Conservation (phyloP, 495 filamentous ascomycete genomes). For the Mycothermus thermophilus region DNA sequence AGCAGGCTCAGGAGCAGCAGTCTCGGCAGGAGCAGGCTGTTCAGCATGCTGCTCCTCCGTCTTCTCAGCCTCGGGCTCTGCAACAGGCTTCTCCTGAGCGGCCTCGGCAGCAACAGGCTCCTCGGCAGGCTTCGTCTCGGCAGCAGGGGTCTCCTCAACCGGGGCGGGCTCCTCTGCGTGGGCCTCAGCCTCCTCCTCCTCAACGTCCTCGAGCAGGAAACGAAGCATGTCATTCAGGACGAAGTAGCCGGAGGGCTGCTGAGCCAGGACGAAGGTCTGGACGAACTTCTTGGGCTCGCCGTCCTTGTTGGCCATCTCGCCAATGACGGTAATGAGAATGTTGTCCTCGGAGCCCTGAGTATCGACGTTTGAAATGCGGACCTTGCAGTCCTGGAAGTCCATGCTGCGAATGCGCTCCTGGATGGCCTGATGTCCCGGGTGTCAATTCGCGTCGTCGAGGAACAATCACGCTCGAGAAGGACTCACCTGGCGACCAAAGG, state of each 20-base stretch:
- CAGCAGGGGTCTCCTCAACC: conserved; percentile 30
- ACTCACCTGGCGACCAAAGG: conserved; percentile 72
- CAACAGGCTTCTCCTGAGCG: conserved; percentile 6
- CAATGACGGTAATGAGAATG: conserved; percentile 94
- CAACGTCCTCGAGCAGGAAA: conserved; percentile 70
- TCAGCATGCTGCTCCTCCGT: conserved; percentile 31
- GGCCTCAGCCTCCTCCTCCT: conserved; percentile 36
- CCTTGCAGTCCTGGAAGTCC: conserved; percentile 95
- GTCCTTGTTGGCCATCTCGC: conserved; percentile 89
- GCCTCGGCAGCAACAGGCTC: conserved; percentile 33
- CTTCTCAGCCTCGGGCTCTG: conserved; percentile 29
- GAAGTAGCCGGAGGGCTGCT: conserved; percentile 94
- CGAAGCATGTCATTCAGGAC: conserved; percentile 96
- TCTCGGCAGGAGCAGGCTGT: conserved; percentile 26
- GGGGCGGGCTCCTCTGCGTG: conserved; percentile 23
- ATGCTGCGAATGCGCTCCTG: conserved; percentile 84
- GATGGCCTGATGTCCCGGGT: conserved; percentile 49
- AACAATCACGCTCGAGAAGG: no score
- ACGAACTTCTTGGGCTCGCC: conserved; percentile 85
- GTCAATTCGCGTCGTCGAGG: no score
- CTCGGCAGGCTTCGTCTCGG: no score
- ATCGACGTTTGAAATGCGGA: conserved; percentile 94
- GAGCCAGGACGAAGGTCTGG: conserved; percentile 95
- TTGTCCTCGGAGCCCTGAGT: conserved; percentile 82
- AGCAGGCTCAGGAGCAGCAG: conserved; percentile 31